These are phyloP conservation scores for Cutaneotrichosporon cavernicola DNA, from an alignment of 1,284 basidiomycete species.

Conservation along the genomic window DNA sequence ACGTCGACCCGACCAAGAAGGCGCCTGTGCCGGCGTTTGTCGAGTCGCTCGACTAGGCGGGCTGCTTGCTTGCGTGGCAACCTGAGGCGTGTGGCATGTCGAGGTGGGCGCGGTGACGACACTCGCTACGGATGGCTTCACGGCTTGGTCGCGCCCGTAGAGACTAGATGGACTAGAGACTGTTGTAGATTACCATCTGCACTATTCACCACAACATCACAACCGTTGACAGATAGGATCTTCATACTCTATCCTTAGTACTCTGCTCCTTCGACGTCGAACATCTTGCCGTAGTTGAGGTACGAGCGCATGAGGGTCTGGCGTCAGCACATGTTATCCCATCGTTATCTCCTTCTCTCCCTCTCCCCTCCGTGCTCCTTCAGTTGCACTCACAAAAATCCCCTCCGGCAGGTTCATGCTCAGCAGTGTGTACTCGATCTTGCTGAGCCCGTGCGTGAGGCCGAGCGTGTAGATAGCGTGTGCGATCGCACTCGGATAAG, in stretches of 20 bases:
- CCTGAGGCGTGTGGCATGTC: not conserved
- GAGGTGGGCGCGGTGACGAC: not conserved
- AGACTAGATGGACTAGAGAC: not conserved
- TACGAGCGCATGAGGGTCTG: conserved; percentile 28
- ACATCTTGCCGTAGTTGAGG: conserved; percentile 45
- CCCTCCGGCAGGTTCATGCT: conserved; percentile 85
- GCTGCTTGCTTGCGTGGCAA: not conserved
- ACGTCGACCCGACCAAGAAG: conserved; percentile 44
- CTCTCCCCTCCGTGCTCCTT: no score
- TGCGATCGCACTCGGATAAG: conserved; percentile 87
- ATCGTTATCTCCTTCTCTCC: no score
- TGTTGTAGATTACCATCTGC: conserved; percentile 2
- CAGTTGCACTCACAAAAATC: conserved; percentile 61
- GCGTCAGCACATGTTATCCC: not conserved
- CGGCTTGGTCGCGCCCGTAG: not conserved
- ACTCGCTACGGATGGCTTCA: not conserved
- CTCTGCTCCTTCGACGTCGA: conserved; percentile 44
- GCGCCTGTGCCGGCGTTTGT: conserved; percentile 29
- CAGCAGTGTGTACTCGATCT: conserved; percentile 88
- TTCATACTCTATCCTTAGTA: conserved; percentile 26
- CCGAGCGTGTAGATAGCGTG: conserved; percentile 89
- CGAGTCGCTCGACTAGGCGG: conserved; percentile 38
- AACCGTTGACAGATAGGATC: not conserved
- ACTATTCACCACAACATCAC: not conserved
- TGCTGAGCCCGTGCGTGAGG: conserved; percentile 87